Conservation (phyloP, 768 basidiomycete species). For the Scleroderma bovista region DNA sequence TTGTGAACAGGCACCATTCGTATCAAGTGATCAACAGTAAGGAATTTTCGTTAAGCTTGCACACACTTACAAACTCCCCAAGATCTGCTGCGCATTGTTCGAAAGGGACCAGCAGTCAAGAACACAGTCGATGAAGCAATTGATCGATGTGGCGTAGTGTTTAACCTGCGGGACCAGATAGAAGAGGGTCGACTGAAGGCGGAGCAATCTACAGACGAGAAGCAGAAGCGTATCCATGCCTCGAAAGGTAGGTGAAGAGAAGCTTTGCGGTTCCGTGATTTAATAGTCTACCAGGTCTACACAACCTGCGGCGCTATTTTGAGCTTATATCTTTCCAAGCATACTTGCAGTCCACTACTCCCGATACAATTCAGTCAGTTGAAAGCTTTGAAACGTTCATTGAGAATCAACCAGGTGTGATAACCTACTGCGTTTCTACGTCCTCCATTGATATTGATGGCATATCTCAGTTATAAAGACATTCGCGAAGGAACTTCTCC, state of each 20-base stretch:
- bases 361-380: conserved; percentile 72
- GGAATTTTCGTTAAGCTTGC: conserved; percentile 15
- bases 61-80: conserved; percentile 6
- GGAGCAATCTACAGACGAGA: conserved; percentile 70
- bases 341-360: conserved; percentile 75
- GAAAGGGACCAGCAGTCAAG: conserved; percentile 85
- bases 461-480: conserved; percentile 81
- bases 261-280: neutral
- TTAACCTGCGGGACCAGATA: conserved; percentile 84
- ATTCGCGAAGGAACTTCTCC: conserved; percentile 83
- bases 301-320: conserved; percentile 81
- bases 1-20: conserved; percentile 45
- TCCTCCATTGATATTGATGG: neutral
- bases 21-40: conserved; percentile 89
- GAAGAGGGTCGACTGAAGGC: conserved; percentile 76
- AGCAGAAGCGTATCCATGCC: conserved; percentile 56
- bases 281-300: conserved; percentile 47
- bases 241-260: conserved; percentile 54
- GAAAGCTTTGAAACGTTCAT: conserved; percentile 81
- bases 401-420: conserved; percentile 72
- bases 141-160: conserved; percentile 76
- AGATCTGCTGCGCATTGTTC: conserved; percentile 82
- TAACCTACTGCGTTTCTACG: neutral
- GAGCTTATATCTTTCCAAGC: conserved; percentile 86
- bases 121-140: conserved; percentile 81